Evolutionary conservation across 371 early-diverging fungal genomes (phyloP).

Genomic region (Saksenaea vasiformis): DNA sequence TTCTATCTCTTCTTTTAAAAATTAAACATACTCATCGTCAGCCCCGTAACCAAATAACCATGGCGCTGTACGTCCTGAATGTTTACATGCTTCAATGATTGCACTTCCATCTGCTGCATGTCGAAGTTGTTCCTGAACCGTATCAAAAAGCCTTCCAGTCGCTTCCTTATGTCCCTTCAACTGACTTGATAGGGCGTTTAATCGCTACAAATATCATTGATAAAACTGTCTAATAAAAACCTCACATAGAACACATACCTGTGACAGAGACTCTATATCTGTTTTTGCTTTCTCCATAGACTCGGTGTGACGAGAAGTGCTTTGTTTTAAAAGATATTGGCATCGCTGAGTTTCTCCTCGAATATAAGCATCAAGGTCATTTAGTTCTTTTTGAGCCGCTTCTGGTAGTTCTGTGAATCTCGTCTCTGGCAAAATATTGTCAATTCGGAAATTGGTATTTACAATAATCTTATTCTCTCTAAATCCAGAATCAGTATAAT

Average conservation of each 20-base stretch:
- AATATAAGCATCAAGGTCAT: slow-evolving; percentile 40
- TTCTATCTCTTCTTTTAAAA: neutral
- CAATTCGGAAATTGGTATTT: slow-evolving; percentile 47
- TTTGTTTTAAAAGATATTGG: slow-evolving; percentile 39
- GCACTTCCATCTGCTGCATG: slow-evolving; percentile 40
- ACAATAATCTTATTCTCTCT: slow-evolving; percentile 38
- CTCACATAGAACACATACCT: slow-evolving; percentile 21
- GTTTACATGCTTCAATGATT: slow-evolving; percentile 40
- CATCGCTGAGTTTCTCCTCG: slow-evolving; percentile 39
- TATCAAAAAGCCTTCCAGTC: slow-evolving; percentile 31
- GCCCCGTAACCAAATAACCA: slow-evolving; percentile 46
- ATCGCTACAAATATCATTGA: slow-evolving; percentile 25
- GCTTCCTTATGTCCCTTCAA: slow-evolving; percentile 29
- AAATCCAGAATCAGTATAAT: neutral
- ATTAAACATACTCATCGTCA: slow-evolving; percentile 38
- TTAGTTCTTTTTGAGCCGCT: slow-evolving; percentile 44
- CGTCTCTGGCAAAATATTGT: slow-evolving; percentile 39
- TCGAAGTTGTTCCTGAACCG: slow-evolving; percentile 33
- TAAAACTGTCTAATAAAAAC: neutral
- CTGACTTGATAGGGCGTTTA: slow-evolving; percentile 35
- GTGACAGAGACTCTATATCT: slow-evolving; percentile 29
- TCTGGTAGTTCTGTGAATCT: slow-evolving; percentile 47
- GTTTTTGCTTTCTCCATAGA: slow-evolving; percentile 26
- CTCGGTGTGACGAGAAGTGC: slow-evolving; percentile 30
- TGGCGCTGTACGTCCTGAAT: slow-evolving; percentile 31